Conservation (phyloP, 768 basidiomycete species). For the Lenzites betulinus region DNA sequence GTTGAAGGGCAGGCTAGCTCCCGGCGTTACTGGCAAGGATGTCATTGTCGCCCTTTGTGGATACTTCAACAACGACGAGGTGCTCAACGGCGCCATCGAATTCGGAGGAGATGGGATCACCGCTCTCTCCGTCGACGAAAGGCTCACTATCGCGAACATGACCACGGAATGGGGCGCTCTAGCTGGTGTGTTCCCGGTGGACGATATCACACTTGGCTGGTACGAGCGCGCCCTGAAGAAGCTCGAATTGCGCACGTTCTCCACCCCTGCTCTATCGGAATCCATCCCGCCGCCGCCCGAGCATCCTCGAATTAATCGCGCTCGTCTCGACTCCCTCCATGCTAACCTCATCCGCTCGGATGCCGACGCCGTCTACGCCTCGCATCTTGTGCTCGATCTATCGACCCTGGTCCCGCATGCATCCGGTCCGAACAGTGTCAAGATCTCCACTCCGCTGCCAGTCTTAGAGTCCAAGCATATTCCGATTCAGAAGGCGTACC, state of each 20-base stretch:
- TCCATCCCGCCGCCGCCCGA: constrained; percentile 71
- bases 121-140: constrained; percentile 82
- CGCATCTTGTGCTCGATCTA: constrained; percentile 89
- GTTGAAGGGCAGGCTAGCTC: constrained; percentile 74
- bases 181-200: constrained; percentile 93
- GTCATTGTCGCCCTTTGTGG: constrained; percentile 97
- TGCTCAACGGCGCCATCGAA: constrained; percentile 95
- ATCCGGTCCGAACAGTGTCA: constrained; percentile 97
- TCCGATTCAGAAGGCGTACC: constrained; percentile 94
- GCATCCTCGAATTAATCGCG: constrained; percentile 85
- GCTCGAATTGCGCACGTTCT: constrained; percentile 77
- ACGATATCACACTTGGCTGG: constrained; percentile 80
- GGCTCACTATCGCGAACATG: constrained; percentile 98
- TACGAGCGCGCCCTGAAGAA: constrained; percentile 76
- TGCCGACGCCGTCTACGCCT: constrained; percentile 74
- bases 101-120: constrained; percentile 89
- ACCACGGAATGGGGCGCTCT: constrained; percentile 99
- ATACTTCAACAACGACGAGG: constrained; percentile 94
- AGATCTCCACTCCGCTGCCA: constrained; percentile 91
- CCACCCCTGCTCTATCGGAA: constrained; percentile 44
- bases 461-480: constrained; percentile 73
- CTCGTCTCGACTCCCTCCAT: constrained; percentile 67
- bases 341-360: constrained; percentile 65
- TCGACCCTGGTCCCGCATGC: constrained; percentile 94
- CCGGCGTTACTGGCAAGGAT: constrained; percentile 97